These are phyloP conservation scores for Calonectria ilicicola DNA, from an alignment of 2,329 filamentous ascomycete genomes.

Conservation along the genomic window DNA sequence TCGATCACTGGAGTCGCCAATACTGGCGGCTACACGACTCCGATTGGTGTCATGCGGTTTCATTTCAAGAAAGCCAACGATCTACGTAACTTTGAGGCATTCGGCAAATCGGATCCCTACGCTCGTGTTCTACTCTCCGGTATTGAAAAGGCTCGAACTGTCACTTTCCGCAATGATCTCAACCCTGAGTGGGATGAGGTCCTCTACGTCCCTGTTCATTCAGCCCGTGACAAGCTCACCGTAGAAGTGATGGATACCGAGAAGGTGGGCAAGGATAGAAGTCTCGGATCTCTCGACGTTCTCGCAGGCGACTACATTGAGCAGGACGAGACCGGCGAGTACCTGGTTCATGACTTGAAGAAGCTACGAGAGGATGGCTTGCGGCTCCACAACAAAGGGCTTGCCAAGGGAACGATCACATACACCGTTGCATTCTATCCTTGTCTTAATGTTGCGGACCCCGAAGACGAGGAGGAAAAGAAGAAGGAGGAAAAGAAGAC, in stretches of 20 bases:
- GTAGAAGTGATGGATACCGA: slow-evolving; percentile 98
- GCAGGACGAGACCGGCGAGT: slow-evolving; percentile 85
- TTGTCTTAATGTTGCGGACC: slow-evolving; percentile 86
- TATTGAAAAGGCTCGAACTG: slow-evolving; percentile 89
- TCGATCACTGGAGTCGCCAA: slow-evolving; percentile 83
- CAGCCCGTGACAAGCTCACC: slow-evolving; percentile 82
- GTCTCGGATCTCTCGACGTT: slow-evolving; percentile 84
- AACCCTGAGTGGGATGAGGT: slow-evolving; percentile 97
- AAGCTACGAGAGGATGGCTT: slow-evolving; percentile 74
- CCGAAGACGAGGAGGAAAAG: slow-evolving; percentile 82
- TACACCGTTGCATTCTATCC: slow-evolving; percentile 94
- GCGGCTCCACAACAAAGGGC: slow-evolving; percentile 77
- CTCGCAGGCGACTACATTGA: slow-evolving; percentile 81
- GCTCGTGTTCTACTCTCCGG: slow-evolving; percentile 89
- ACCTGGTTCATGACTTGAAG: slow-evolving; percentile 82
- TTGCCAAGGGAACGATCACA: slow-evolving; percentile 82
- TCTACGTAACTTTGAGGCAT: slow-evolving; percentile 90
- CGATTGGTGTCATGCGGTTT: slow-evolving; percentile 94
- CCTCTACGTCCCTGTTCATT: slow-evolving; percentile 92
- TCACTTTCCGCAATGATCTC: slow-evolving; percentile 95
- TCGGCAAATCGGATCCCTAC: slow-evolving; percentile 98
- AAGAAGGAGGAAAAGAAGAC: slow-evolving; percentile 56
- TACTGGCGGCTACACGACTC: slow-evolving; percentile 90
- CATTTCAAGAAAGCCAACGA: slow-evolving; percentile 88
- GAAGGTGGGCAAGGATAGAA: slow-evolving; percentile 89